Conservation (phyloP, 73 alveolate species). For the Stentor coeruleus region DNA sequence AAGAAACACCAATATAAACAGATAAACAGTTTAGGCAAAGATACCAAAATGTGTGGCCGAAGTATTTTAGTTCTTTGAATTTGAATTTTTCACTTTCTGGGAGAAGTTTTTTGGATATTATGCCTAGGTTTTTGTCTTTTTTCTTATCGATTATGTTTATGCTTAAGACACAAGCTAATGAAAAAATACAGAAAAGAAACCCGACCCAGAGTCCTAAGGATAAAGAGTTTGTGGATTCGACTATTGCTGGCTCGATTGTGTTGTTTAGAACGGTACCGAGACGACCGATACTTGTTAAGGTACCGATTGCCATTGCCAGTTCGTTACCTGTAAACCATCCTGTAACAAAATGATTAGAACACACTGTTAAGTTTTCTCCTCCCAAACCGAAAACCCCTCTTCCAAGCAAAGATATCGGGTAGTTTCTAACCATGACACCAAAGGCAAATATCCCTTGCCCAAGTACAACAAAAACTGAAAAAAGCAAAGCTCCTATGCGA, state of each 20-base stretch:
- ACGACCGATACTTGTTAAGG: conserved; percentile 65
- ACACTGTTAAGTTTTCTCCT: conserved; percentile 72
- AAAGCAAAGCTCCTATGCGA: conserved; percentile 30
- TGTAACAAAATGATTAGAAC: conserved; percentile 70
- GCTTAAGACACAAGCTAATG: conserved; percentile 39
- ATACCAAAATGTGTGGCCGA: conserved; percentile 63
- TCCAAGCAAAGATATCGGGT: conserved; percentile 77
- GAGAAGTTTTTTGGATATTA: no score
- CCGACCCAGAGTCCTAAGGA: conserved; percentile 60
- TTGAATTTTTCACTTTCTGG: conserved; percentile 71
- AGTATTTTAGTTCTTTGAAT: conserved; percentile 63
- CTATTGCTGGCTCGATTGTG: background rate
- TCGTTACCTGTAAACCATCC: conserved; percentile 94
- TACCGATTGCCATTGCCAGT: conserved; percentile 91
- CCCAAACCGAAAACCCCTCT: conserved; percentile 93
- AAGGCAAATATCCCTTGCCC: conserved; percentile 73
- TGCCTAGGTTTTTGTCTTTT: no score
- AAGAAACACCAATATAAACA: conserved; percentile 55
- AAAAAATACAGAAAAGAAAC: conserved; percentile 40
- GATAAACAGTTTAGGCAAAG: conserved; percentile 53
- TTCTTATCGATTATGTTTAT: conserved; percentile 35
- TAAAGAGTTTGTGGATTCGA: conserved; percentile 26
- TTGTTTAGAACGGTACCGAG: conserved; percentile 68
- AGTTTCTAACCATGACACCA: conserved; percentile 60
- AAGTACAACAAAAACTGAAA: conserved; percentile 28